Percentiles rank a stretch among this genome's conserved stretches.
These are phyloP conservation scores for Coix lacrymajobi DNA, from an alignment of 176 grass and related monocot species.

Conservation along the genomic window DNA sequence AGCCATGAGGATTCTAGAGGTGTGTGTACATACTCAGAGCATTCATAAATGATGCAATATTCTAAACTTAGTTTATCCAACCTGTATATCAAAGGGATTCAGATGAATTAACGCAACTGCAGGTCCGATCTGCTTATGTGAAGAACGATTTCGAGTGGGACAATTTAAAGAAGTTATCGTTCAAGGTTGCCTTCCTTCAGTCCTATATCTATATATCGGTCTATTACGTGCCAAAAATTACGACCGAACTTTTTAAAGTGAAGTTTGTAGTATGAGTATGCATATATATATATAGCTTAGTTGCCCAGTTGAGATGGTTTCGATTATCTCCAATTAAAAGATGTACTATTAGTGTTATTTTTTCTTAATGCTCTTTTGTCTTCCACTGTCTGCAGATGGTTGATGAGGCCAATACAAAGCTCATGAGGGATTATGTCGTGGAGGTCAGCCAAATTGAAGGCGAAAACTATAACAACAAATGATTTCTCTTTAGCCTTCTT, in stretches of 20 bases:
- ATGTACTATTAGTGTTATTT: not conserved
- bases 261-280: no score
- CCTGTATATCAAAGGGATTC: not conserved
- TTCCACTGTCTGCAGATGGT: constrained; percentile 55
- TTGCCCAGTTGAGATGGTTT: not conserved
- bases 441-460: constrained; percentile 85
- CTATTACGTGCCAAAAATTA: not conserved
- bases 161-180: constrained; percentile 74
- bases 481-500: not conserved
- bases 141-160: constrained; percentile 98
- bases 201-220: not conserved
- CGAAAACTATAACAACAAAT: constrained; percentile 20
- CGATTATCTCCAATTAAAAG: not conserved
- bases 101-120: not conserved
- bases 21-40: constrained; percentile 20
- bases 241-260: not conserved
- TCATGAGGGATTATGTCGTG: constrained; percentile 86
- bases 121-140: constrained; percentile 83
- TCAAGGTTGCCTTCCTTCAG: constrained; percentile 42
- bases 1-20: constrained; percentile 93
- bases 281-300: no score
- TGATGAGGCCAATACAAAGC: constrained; percentile 75
- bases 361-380: not conserved
- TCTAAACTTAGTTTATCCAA: not conserved
- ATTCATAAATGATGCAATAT: not conserved